Conservation (phyloP, 192 early-diverging fungal species). For the Rhizoclosmatium globosum region DNA sequence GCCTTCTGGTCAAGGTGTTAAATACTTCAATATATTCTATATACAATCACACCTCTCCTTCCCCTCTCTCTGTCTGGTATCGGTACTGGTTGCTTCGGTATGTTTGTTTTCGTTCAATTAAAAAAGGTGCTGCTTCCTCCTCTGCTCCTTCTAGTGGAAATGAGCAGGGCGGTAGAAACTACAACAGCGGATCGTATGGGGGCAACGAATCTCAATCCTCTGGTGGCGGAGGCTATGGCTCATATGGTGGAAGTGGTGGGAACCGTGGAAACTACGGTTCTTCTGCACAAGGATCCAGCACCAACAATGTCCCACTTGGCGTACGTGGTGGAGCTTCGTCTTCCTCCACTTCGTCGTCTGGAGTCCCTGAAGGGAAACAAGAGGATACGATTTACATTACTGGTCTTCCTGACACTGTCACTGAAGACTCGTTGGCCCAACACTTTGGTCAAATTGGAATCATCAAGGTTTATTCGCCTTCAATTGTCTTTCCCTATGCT, state of each 20-base stretch:
- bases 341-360: background rate
- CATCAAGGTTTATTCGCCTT: slow-evolving; percentile 58
- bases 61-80: background rate
- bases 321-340: background rate
- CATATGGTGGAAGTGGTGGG: no score
- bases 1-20: background rate
- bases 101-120: no score
- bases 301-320: slow-evolving; percentile 23
- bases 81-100: no score
- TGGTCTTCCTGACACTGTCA: slow-evolving; percentile 64
- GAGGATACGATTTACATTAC: slow-evolving; percentile 78
- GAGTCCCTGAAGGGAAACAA: slow-evolving; percentile 44
- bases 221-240: no score
- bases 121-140: no score
- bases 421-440: slow-evolving; percentile 68
- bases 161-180: background rate
- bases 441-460: slow-evolving; percentile 75
- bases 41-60: background rate
- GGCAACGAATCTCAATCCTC: no score
- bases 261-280: no score
- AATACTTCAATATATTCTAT: no score
- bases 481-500: slow-evolving; percentile 3
- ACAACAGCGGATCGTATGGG: background rate
- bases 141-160: background rate
- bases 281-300: background rate